A percentile compares a stretch with the other conserved stretches of the same genome.
Conservation (phyloP, 2,329 filamentous ascomycete genomes). For the Cadophora malorum region DNA sequence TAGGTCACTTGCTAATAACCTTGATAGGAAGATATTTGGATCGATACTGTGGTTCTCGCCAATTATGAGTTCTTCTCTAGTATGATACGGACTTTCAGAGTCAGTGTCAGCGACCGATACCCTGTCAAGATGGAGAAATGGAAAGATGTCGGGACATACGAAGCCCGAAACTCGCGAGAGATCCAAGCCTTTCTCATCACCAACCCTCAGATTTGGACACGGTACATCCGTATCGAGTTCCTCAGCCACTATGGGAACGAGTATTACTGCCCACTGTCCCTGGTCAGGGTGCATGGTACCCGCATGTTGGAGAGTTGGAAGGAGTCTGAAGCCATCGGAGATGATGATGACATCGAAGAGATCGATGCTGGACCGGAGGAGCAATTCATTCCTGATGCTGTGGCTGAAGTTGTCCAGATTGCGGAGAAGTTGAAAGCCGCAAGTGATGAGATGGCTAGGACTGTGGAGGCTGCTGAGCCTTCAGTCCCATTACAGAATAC, state of each 20-base stretch:
- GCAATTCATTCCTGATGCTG: conserved; percentile 46
- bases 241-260: conserved; percentile 94
- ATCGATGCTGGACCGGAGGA: conserved; percentile 32
- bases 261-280: conserved; percentile 92
- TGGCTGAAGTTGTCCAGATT: conserved; percentile 40
- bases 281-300: conserved; percentile 90
- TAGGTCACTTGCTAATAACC: conserved; percentile 28
- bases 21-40: conserved; percentile 63
- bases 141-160: conserved; percentile 86
- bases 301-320: conserved; percentile 94
- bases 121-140: conserved; percentile 92
- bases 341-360: conserved; percentile 57
- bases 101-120: conserved; percentile 94
- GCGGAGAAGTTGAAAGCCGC: conserved; percentile 33
- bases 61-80: conserved; percentile 99
- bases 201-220: conserved; percentile 93
- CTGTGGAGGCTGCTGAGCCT: conserved; percentile 13
- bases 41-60: conserved; percentile 95
- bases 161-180: conserved; percentile 89
- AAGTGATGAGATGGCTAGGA: conserved; percentile 32
- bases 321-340: conserved; percentile 76
- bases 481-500: conserved; percentile 12
- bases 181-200: conserved; percentile 95
- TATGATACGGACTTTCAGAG: conserved; percentile 88
- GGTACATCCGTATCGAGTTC: conserved; percentile 91